Conservation (phyloP, 257 asterid genomes). For the Solanum microdontum region DNA sequence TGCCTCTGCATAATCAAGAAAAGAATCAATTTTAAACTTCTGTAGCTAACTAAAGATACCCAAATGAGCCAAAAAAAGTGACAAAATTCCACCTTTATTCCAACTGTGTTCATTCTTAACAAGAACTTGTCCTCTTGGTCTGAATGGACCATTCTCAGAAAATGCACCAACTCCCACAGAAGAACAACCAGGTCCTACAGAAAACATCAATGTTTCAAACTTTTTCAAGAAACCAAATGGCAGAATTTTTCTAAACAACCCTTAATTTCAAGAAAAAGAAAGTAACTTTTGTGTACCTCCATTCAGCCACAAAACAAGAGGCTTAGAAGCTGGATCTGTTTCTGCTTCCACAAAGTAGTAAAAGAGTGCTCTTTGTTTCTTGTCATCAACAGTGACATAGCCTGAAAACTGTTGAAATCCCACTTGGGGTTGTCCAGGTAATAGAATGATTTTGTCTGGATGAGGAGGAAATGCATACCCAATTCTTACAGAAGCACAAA, state of each 20-base stretch:
- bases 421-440: slow-evolving; percentile 62
- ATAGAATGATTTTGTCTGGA: slow-evolving; percentile 33
- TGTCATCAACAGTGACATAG: slow-evolving; percentile 41
- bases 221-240: background rate
- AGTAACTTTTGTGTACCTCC: slow-evolving; percentile 32
- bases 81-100: slow-evolving; percentile 43
- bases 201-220: background rate
- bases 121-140: slow-evolving; percentile 40
- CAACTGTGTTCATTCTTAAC: slow-evolving; percentile 48
- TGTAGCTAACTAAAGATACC: background rate
- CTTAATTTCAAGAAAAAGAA: background rate
- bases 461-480: slow-evolving; percentile 25
- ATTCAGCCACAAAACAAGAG: slow-evolving; percentile 64
- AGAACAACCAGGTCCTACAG: slow-evolving; percentile 68
- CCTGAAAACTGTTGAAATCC: slow-evolving; percentile 56
- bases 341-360: slow-evolving; percentile 64
- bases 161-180: slow-evolving; percentile 73
- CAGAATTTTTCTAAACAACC: background rate
- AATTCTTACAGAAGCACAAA: slow-evolving; percentile 10
- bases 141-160: slow-evolving; percentile 70
- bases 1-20: slow-evolving; percentile 37
- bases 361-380: slow-evolving; percentile 34
- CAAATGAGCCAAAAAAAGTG: background rate
- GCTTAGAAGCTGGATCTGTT: slow-evolving; percentile 42
- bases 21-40: background rate